These are phyloP conservation scores for Plasmodium berghei DNA, from an alignment of 169 alveolate species.

Conservation along the genomic window DNA sequence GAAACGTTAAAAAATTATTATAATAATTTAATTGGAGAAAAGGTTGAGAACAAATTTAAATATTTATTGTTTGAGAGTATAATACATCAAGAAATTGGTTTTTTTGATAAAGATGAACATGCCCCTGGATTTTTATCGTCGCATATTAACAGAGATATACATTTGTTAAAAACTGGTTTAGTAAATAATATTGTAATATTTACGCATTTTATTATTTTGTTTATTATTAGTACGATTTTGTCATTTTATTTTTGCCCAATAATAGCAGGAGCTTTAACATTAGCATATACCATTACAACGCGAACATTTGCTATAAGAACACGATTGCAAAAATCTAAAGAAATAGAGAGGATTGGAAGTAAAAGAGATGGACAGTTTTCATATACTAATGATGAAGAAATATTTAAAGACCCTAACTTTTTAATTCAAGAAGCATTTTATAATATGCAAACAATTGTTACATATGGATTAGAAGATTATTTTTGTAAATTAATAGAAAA, in stretches of 20 bases:
- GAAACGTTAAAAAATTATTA: slow-evolving; percentile 71
- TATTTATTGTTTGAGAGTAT: slow-evolving; percentile 54
- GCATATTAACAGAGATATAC: slow-evolving; percentile 71
- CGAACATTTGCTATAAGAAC: slow-evolving; percentile 53
- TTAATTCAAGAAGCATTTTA: slow-evolving; percentile 72
- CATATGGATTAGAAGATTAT: slow-evolving; percentile 71
- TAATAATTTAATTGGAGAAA: slow-evolving; percentile 68
- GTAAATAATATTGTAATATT: slow-evolving; percentile 66
- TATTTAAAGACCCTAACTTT: slow-evolving; percentile 47
- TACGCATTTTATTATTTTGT: slow-evolving; percentile 55
- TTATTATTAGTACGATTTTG: slow-evolving; percentile 43
- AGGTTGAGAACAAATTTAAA: slow-evolving; percentile 48
- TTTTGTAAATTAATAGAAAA: slow-evolving; percentile 44
- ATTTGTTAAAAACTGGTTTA: slow-evolving; percentile 74
- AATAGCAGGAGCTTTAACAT: slow-evolving; percentile 49
- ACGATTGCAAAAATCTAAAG: slow-evolving; percentile 15
- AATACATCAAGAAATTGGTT: slow-evolving; percentile 74
- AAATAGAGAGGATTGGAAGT: slow-evolving; percentile 1
- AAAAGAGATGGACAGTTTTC: slow-evolving; percentile 10
- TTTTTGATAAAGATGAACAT: slow-evolving; percentile 65
- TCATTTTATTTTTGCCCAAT: slow-evolving; percentile 76
- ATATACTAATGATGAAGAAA: slow-evolving; percentile 61
- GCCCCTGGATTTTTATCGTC: slow-evolving; percentile 49
- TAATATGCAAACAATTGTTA: slow-evolving; percentile 48
- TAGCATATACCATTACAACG: slow-evolving; percentile 24